Evolutionary conservation across 305 asterid genomes (phyloP), one percentile per base, ranked within the genome.

Genomic region (Fraxinus velutina): DNA sequence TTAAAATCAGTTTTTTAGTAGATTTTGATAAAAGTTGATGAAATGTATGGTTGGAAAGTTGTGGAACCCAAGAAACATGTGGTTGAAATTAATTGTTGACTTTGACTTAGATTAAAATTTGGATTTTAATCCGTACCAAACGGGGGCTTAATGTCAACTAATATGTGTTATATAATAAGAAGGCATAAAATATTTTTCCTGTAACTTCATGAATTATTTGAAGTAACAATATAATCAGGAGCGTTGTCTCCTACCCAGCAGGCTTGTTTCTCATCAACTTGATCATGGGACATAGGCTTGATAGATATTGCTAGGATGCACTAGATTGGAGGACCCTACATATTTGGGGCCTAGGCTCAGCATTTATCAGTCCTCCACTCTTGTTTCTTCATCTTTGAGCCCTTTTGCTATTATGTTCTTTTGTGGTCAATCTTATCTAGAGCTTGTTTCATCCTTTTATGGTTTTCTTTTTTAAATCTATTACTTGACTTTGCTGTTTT

Each of bases 391-490:
- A 70, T 27, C 37, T 27, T 76, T 76, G 76, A 79, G 30, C n/a
- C 33, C 42, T 62, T 77, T 73, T 60, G 68, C 17, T 29, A 64
- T 24, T 27, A 29, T 68, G 74, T 4, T 17, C 73, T 71, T 42
- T n/a, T 27, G 62, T 36, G 73, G 44, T 73, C 37, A 79, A 70
- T 75, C 55, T 62, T 36, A 55, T 74, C 29, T n/a, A 13, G 52
- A 29, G 36, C 29, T 32, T 37, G 33, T 79, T 76, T 77, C 37
- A 22, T 60, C 29, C 73, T 85, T 62, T 21, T 80, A 79, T 74
- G 32, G 30, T 27, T 74, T 81, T 27, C 57, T 62, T 73, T 55
- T 21, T 50, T 24, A 37, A 76, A 17, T 19, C 57, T 62, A 47
- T 27, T 64, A 12, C 39, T 4, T 37, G 2, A 1, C 52, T 76